Evolutionary conservation across 495 filamentous ascomycete species (phyloP).

Genomic region (Baudoinia panamericana): DNA sequence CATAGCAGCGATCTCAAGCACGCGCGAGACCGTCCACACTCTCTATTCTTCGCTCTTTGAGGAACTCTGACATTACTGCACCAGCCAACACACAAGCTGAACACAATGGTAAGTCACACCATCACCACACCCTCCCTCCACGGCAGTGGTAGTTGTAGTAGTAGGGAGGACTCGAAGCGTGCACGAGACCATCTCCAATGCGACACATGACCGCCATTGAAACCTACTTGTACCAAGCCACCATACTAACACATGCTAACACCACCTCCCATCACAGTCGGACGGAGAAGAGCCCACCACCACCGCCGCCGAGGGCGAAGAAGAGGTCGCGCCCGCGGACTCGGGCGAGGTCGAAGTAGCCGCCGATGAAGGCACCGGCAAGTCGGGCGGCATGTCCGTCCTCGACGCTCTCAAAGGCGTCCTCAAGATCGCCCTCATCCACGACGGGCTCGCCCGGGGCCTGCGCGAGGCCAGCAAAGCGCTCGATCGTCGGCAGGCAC

Average conservation of each 20-base stretch:
- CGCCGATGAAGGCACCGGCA: slow-evolving; percentile 61
- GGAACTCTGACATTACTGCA: slow-evolving; percentile 11
- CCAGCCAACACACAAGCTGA: slow-evolving; percentile 9
- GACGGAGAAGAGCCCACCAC: slow-evolving; percentile 72
- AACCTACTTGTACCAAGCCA: not conserved
- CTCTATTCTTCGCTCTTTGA: slow-evolving; percentile 14
- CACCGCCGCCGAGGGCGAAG: slow-evolving; percentile 9
- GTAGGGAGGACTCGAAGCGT: slow-evolving; percentile 3
- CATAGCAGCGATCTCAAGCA: not conserved
- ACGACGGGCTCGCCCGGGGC: slow-evolving; percentile 96
- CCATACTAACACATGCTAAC: not conserved
- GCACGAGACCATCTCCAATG: slow-evolving; percentile 5
- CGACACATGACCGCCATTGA: slow-evolving; percentile 1
- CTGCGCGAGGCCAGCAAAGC: slow-evolving; percentile 96
- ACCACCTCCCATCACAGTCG: slow-evolving; percentile 37
- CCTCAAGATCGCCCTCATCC: slow-evolving; percentile 94
- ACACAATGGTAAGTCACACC: slow-evolving; percentile 13
- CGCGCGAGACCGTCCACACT: slow-evolving; percentile 3
- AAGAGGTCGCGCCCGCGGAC: slow-evolving; percentile 52
- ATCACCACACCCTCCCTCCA: not conserved
- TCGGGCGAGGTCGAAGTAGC: slow-evolving; percentile 90
- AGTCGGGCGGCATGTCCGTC: slow-evolving; percentile 87
- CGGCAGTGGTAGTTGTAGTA: not conserved
- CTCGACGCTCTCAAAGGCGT: slow-evolving; percentile 96
- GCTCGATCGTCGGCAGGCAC: slow-evolving; percentile 90